A percentile compares a stretch with the other conserved stretches of the same genome.
phyloP scores from a whole-genome alignment of 2,329 filamentous ascomycete genomes.

The Diplodia mutila region DNA sequence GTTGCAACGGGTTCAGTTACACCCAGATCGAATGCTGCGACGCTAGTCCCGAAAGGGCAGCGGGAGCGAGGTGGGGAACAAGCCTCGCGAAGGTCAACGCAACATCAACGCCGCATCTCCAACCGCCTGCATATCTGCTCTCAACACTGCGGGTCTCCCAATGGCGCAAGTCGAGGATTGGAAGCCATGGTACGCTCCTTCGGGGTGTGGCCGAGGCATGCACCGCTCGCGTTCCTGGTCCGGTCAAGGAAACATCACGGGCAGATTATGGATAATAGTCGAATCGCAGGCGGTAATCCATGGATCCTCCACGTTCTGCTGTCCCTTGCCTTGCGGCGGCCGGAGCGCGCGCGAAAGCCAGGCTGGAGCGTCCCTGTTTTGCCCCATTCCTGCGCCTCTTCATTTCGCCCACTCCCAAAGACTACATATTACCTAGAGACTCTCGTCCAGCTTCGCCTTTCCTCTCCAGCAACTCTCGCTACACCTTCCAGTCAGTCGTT shows the following conservation, averaged over 20 bases:
- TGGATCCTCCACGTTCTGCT: conserved; percentile 3
- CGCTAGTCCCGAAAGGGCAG: background rate
- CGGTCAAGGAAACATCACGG: background rate
- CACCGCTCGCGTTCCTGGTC: conserved; percentile 4
- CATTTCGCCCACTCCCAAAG: conserved; percentile 5
- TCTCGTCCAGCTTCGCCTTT: background rate
- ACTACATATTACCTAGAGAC: conserved; percentile 9
- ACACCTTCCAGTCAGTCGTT: background rate
- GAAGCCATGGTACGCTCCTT: background rate
- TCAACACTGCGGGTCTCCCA: background rate
- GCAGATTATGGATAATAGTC: background rate
- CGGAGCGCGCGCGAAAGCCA: conserved; percentile 6
- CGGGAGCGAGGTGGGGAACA: background rate
- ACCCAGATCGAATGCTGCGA: background rate
- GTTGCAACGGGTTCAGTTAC: background rate
- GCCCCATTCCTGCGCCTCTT: conserved; percentile 5
- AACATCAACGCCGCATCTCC: background rate
- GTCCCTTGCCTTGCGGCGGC: conserved; percentile 18
- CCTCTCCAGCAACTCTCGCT: background rate
- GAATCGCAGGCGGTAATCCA: background rate
- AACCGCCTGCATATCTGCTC: background rate
- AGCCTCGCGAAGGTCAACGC: conserved; percentile 4
- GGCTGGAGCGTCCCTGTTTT: conserved; percentile 19
- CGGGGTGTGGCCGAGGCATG: background rate
- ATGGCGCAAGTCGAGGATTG: background rate